These are phyloP conservation scores for Spathaspora sp. DNA, from an alignment of 805 yeast genomes.

Conservation along the genomic window DNA sequence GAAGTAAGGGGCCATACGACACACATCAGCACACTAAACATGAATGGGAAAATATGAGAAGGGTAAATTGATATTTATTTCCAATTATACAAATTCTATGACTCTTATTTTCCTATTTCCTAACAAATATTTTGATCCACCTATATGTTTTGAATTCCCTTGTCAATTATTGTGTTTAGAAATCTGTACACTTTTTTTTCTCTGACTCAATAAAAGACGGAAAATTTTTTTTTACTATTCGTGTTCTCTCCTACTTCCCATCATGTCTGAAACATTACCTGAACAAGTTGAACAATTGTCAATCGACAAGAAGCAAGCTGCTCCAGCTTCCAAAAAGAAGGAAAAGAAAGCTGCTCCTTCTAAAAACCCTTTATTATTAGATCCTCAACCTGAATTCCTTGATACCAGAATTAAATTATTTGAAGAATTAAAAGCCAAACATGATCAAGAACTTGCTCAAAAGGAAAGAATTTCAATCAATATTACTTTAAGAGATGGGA, in stretches of 20 bases:
- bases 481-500: constrained; percentile 85
- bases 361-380: constrained; percentile 40
- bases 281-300: constrained; percentile 46
- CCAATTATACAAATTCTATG: too few relatives aligned
- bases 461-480: constrained; percentile 58
- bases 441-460: constrained; percentile 67
- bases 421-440: constrained; percentile 72
- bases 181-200: too few relatives aligned
- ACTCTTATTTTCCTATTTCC: too few relatives aligned
- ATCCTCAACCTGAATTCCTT: constrained; percentile 82
- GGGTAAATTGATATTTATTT: too few relatives aligned
- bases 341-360: constrained; percentile 35
- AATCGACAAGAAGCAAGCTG: constrained; percentile 20
- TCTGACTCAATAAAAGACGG: neutral
- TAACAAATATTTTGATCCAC: too few relatives aligned
- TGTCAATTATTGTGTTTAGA: too few relatives aligned
- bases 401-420: constrained; percentile 75
- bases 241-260: neutral
- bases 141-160: too few relatives aligned
- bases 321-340: constrained; percentile 33
- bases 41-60: too few relatives aligned
- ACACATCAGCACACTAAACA: too few relatives aligned
- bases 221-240: constrained; percentile 1
- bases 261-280: constrained; percentile 6
- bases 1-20: too few relatives aligned